Conservation (phyloP, 345 rosid species). For the Brassica napus region DNA sequence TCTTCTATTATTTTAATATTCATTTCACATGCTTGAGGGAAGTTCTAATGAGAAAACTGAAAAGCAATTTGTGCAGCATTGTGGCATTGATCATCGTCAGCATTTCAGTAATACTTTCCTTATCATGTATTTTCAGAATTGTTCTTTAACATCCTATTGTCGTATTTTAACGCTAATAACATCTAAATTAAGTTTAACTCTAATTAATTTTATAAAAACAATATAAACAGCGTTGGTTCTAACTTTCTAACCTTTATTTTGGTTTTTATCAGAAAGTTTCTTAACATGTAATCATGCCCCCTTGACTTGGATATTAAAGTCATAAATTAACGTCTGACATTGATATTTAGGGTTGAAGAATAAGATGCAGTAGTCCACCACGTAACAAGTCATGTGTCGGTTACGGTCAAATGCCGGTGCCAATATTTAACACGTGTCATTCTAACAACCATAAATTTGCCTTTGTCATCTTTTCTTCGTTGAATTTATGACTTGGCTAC, state of each 20-base stretch:
- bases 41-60: conserved; percentile 7
- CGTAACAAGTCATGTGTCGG: conserved; percentile 60
- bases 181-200: background rate
- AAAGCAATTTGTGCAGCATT: background rate
- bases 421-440: conserved; percentile 51
- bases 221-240: background rate
- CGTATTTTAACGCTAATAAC: background rate
- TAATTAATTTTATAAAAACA: background rate
- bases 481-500: conserved; percentile 45
- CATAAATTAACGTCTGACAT: conserved; percentile 11
- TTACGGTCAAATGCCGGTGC: conserved; percentile 86
- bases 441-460: background rate
- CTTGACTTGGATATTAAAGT: conserved; percentile 27
- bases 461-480: conserved; percentile 1
- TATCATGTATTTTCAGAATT: background rate
- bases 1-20: background rate
- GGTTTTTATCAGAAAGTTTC: background rate
- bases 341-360: conserved; percentile 33
- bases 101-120: background rate
- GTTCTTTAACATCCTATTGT: background rate
- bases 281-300: background rate
- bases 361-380: conserved; percentile 40
- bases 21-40: conserved; percentile 13
- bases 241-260: background rate
- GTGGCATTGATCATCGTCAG: conserved; percentile 26